A percentile compares a stretch with the other conserved stretches of the same genome.
Conservation (phyloP, 2,329 filamentous ascomycete genomes). For the Chaetomiaceae sp. region DNA sequence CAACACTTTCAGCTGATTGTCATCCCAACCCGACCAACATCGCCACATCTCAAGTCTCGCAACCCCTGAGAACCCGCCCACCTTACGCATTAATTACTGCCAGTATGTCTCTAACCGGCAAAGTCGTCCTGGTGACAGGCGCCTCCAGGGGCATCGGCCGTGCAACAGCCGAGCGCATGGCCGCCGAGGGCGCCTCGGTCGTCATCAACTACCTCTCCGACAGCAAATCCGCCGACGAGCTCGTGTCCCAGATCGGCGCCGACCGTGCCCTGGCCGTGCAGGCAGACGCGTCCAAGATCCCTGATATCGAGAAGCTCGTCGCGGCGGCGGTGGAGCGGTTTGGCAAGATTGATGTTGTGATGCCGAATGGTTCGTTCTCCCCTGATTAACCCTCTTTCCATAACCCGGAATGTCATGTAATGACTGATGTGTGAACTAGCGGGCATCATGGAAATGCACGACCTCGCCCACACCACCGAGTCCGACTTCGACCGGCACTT, state of each 20-base stretch:
- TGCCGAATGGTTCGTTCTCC: constrained; percentile 44
- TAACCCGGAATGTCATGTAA: neutral
- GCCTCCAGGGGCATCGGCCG: constrained; percentile 42
- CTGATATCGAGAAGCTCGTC: constrained; percentile 47
- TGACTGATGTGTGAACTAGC: constrained; percentile 24
- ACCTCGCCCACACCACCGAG: constrained; percentile 46
- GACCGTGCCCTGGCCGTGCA: constrained; percentile 50
- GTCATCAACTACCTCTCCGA: constrained; percentile 48
- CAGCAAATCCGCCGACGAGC: constrained; percentile 40
- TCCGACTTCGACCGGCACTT: constrained; percentile 47
- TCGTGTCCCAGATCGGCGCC: constrained; percentile 46
- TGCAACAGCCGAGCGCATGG: constrained; percentile 41
- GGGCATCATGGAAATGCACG: constrained; percentile 45
- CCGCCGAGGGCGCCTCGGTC: constrained; percentile 42
- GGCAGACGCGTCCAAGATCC: constrained; percentile 47
- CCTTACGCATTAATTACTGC: too few relatives aligned
- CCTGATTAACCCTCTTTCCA: too few relatives aligned
- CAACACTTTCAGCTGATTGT: too few relatives aligned
- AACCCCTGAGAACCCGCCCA: too few relatives aligned
- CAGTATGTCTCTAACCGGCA: constrained; percentile 30
- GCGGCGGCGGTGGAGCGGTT: constrained; percentile 45
- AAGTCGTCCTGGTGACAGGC: constrained; percentile 50
- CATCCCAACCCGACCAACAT: too few relatives aligned
- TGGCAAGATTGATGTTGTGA: constrained; percentile 54
- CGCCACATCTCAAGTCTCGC: too few relatives aligned